A percentile compares a stretch with the other conserved stretches of the same genome.
These are phyloP conservation scores for Pythium inflatum DNA, from an alignment of 352 stramenopile genomes.

Conservation along the genomic window DNA sequence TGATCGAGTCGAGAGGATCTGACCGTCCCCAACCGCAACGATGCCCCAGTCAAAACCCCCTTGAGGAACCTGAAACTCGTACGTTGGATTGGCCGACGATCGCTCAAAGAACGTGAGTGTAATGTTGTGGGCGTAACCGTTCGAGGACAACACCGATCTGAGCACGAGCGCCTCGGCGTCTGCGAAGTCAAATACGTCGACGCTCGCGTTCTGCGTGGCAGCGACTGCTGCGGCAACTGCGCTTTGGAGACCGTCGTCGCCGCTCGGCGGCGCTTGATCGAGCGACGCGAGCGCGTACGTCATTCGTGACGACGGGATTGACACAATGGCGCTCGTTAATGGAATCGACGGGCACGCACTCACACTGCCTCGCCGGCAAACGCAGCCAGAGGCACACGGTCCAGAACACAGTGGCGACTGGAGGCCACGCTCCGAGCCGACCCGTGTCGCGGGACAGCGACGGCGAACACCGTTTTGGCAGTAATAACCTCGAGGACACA, in stretches of 20 bases:
- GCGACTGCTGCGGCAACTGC: conserved; percentile 4
- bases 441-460: conserved; percentile 52
- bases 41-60: conserved; percentile 56
- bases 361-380: conserved; percentile 54
- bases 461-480: conserved; percentile 46
- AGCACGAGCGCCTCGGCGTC: conserved; percentile 43
- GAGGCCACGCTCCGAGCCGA: conserved; percentile 43
- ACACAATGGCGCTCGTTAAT: conserved; percentile 32
- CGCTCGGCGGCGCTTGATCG: conserved; percentile 20
- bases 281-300: conserved; percentile 41
- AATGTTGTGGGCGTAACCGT: conserved; percentile 58
- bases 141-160: conserved; percentile 23
- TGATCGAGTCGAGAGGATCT: conserved; percentile 33
- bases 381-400: conserved; percentile 47
- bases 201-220: conserved; percentile 10
- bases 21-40: conserved; percentile 42
- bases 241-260: conserved; percentile 9
- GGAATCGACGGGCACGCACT: conserved; percentile 45
- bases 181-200: conserved; percentile 53
- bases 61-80: conserved; percentile 55
- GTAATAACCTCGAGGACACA: conserved; percentile 55
- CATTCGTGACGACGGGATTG: conserved; percentile 39
- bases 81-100: conserved; percentile 31
- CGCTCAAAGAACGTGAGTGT: conserved; percentile 57
- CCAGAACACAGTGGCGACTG: conserved; percentile 49